phyloP scores from a whole-genome alignment of 2,329 filamentous ascomycete species.

The Triangularia verruculosa region DNA sequence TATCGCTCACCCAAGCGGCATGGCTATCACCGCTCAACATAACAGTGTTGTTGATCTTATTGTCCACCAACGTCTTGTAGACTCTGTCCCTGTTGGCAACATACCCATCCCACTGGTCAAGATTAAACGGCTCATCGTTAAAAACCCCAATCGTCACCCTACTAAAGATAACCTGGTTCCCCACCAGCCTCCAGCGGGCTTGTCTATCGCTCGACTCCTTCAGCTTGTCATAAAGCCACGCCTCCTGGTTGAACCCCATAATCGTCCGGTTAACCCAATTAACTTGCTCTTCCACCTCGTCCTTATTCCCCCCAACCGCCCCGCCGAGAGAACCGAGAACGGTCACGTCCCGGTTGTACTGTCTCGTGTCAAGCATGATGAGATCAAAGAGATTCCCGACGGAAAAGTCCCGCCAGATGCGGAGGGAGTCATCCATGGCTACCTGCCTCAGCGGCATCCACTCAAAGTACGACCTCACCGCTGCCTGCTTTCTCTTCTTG shows the following conservation, averaged over 20 bases:
- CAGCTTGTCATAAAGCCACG: slow-evolving; percentile 67
- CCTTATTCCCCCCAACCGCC: slow-evolving; percentile 50
- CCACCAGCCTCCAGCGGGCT: slow-evolving; percentile 68
- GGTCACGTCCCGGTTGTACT: slow-evolving; percentile 67
- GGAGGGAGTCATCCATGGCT: slow-evolving; percentile 66
- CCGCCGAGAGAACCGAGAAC: slow-evolving; percentile 30
- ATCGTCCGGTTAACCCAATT: slow-evolving; percentile 53
- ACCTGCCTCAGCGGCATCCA: slow-evolving; percentile 58
- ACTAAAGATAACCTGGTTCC: slow-evolving; percentile 66
- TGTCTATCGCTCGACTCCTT: slow-evolving; percentile 59
- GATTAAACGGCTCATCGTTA: slow-evolving; percentile 32
- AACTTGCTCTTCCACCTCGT: slow-evolving; percentile 54
- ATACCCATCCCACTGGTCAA: slow-evolving; percentile 57
- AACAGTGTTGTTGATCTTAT: slow-evolving; percentile 70
- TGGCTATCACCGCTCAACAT: slow-evolving; percentile 71
- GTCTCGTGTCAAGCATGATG: slow-evolving; percentile 65
- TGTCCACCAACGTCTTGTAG: slow-evolving; percentile 61
- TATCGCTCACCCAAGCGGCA: slow-evolving; percentile 59
- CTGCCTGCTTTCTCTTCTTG: slow-evolving; percentile 72
- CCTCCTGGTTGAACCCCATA: slow-evolving; percentile 71
- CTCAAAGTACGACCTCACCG: slow-evolving; percentile 67
- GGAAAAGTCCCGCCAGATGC: slow-evolving; percentile 65
- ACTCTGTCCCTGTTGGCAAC: slow-evolving; percentile 69
- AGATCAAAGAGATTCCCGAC: slow-evolving; percentile 65
- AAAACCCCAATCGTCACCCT: slow-evolving; percentile 32